Conservation (phyloP, 495 filamentous ascomycete species). For the Elasticomyces elasticus region DNA sequence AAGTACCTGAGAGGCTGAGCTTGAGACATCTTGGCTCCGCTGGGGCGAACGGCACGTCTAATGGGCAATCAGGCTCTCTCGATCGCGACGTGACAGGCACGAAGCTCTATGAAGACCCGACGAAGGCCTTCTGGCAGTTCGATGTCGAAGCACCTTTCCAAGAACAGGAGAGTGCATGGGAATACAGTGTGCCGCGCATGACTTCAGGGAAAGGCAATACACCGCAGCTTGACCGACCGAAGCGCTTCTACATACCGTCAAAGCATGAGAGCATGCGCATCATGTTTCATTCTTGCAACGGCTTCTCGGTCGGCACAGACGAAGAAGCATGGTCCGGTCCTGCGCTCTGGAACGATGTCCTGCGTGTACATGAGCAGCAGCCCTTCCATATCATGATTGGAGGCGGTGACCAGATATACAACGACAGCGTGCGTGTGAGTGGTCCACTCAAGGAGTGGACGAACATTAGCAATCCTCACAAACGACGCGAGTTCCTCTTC, state of each 20-base stretch:
- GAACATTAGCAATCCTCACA: slow-evolving; percentile 67
- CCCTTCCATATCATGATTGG: slow-evolving; percentile 95
- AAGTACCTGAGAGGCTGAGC: slow-evolving; percentile 40
- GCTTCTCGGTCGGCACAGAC: slow-evolving; percentile 87
- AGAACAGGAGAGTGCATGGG: slow-evolving; percentile 46
- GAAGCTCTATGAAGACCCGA: slow-evolving; percentile 69
- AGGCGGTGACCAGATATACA: slow-evolving; percentile 93
- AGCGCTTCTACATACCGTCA: slow-evolving; percentile 63
- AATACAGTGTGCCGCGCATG: slow-evolving; percentile 46
- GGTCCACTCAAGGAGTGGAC: slow-evolving; percentile 77
- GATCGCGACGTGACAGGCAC: slow-evolving; percentile 37
- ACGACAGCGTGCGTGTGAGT: slow-evolving; percentile 74
- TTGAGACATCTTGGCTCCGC: slow-evolving; percentile 40
- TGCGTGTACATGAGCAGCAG: slow-evolving; percentile 54
- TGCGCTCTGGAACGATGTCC: slow-evolving; percentile 82
- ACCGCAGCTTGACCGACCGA: slow-evolving; percentile 23
- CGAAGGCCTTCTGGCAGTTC: slow-evolving; percentile 77
- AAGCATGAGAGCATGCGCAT: slow-evolving; percentile 78
- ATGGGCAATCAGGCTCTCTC: slow-evolving; percentile 1
- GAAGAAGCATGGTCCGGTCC: slow-evolving; percentile 74
- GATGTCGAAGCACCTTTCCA: slow-evolving; percentile 50
- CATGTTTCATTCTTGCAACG: slow-evolving; percentile 94
- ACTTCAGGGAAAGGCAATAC: slow-evolving; percentile 38
- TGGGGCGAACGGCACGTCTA: slow-evolving; percentile 7
- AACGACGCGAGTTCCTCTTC: slow-evolving; percentile 68